phyloP scores from a whole-genome alignment of 116 monocot genomes.

The Dioscorea cayenensis region DNA sequence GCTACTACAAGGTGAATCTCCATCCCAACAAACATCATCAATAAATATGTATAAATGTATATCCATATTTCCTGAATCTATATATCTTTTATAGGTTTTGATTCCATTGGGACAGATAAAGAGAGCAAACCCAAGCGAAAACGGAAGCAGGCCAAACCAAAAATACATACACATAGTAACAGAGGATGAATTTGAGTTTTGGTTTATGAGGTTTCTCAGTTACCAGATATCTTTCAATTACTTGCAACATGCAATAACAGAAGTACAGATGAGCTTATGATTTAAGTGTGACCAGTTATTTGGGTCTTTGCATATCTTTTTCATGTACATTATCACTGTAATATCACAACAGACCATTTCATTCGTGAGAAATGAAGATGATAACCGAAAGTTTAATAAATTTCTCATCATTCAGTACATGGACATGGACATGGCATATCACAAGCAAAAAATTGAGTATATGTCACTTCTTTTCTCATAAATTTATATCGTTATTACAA shows the following conservation, averaged over 20 bases:
- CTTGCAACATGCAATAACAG: slow-evolving; percentile 6
- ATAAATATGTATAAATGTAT: not conserved
- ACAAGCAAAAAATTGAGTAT: too few relatives aligned
- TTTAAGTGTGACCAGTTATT: too few relatives aligned
- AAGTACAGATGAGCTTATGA: not conserved
- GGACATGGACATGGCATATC: too few relatives aligned
- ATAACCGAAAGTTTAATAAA: too few relatives aligned
- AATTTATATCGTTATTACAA: not conserved
- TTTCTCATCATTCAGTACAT: too few relatives aligned
- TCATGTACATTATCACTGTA: too few relatives aligned
- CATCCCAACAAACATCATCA: not conserved
- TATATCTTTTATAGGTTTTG: slow-evolving; percentile 20
- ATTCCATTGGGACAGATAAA: slow-evolving; percentile 48
- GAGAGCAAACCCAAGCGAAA: slow-evolving; percentile 31
- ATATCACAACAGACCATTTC: too few relatives aligned
- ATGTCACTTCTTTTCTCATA: too few relatives aligned
- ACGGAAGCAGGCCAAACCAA: slow-evolving; percentile 30
- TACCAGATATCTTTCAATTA: slow-evolving; percentile 25
- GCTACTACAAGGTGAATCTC: slow-evolving; percentile 7
- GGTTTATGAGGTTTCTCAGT: slow-evolving; percentile 58
- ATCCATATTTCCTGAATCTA: not conserved
- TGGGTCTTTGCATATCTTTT: too few relatives aligned
- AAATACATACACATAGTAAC: slow-evolving; percentile 56
- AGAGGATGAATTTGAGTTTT: slow-evolving; percentile 57
- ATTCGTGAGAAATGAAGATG: too few relatives aligned